Conservation (phyloP, 768 basidiomycete species). For the Russula griseocarnosa region DNA sequence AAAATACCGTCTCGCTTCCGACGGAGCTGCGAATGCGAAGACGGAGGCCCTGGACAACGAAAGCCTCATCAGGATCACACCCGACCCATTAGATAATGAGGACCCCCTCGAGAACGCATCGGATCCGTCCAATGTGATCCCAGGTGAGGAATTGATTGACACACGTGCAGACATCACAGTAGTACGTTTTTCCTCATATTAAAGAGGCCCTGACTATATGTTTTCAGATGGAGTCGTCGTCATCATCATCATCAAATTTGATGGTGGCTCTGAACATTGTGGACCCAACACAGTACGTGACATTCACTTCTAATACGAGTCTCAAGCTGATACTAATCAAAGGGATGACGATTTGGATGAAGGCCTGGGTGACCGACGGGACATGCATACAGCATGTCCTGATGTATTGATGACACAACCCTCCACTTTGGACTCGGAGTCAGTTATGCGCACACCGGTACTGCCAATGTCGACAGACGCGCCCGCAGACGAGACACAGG, state of each 20-base stretch:
- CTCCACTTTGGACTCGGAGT: too few relatives aligned
- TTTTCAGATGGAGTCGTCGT: too few relatives aligned
- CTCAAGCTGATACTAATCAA: neutral
- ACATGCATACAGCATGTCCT: neutral
- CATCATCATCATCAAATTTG: too few relatives aligned
- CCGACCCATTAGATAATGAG: neutral
- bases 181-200: neutral
- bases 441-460: too few relatives aligned
- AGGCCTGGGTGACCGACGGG: neutral
- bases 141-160: neutral
- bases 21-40: neutral
- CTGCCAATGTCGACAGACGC: too few relatives aligned
- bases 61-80: neutral
- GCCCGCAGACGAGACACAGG: too few relatives aligned
- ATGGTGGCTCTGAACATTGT: neutral
- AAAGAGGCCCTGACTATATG: too few relatives aligned
- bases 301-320: neutral
- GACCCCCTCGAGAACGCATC: neutral
- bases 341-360: neutral
- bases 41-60: neutral
- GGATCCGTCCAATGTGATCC: neutral
- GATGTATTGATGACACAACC: too few relatives aligned
- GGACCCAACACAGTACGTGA: neutral
- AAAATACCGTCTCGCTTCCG: neutral
- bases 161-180: neutral